A percentile compares a stretch with the other conserved stretches of the same genome.
Conservation (phyloP, 1,284 basidiomycete species). For the Sanguinoderma infundibulare region DNA sequence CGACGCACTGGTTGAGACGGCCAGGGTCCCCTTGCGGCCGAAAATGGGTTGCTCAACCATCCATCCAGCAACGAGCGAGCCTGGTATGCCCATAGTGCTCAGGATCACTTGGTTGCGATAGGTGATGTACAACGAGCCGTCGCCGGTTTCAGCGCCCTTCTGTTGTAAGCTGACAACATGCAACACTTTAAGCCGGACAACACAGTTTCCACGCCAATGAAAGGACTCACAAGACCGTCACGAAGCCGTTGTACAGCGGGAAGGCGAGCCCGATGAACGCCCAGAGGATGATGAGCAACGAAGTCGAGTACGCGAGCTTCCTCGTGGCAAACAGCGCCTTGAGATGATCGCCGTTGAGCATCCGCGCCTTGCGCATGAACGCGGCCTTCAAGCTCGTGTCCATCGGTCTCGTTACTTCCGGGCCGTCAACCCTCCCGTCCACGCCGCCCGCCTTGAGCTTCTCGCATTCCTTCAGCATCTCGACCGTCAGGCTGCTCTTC, state of each 20-base stretch:
- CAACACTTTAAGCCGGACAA: background rate
- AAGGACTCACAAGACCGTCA: constrained; percentile 53
- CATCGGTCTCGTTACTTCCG: constrained; percentile 11
- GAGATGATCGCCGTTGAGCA: constrained; percentile 50
- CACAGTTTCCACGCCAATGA: background rate
- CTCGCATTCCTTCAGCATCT: constrained; percentile 28
- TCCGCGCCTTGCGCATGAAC: constrained; percentile 42
- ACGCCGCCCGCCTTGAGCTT: background rate
- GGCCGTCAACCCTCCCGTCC: background rate
- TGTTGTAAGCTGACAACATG: constrained; percentile 48
- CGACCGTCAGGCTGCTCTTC: constrained; percentile 46
- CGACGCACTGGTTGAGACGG: constrained; percentile 55
- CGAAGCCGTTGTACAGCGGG: constrained; percentile 52
- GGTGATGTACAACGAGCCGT: constrained; percentile 64
- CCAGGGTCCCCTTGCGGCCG: constrained; percentile 67
- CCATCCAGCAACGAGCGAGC: constrained; percentile 64
- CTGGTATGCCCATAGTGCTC: constrained; percentile 70
- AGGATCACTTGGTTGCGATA: constrained; percentile 75
- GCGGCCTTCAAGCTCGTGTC: constrained; percentile 40
- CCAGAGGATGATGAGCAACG: constrained; percentile 58
- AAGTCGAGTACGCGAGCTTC: constrained; percentile 63
- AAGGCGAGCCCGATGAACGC: constrained; percentile 78
- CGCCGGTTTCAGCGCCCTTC: constrained; percentile 66
- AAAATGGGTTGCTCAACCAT: constrained; percentile 62
- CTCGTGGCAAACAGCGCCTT: constrained; percentile 61